Evolutionary conservation across 805 yeast genomes (phyloP).

Genomic region (Dipodascopsis uninucleata): DNA sequence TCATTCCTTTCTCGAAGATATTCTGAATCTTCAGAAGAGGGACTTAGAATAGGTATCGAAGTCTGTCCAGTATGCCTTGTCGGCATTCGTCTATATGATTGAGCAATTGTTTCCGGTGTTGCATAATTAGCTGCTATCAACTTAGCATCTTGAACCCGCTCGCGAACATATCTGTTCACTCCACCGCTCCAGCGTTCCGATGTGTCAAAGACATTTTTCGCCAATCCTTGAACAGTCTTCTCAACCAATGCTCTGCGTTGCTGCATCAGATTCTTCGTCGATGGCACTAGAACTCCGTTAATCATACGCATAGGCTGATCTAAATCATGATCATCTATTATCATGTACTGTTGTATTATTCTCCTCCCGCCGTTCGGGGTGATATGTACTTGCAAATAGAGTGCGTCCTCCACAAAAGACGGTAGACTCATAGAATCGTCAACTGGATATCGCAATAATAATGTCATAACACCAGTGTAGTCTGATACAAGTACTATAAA

Average conservation of each 20-base stretch:
- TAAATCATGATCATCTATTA: slow-evolving; percentile 6
- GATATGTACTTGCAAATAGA: slow-evolving; percentile 22
- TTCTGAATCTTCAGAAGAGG: slow-evolving; percentile 18
- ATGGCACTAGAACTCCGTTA: slow-evolving; percentile 16
- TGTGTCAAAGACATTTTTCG: slow-evolving; percentile 19
- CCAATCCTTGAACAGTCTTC: slow-evolving; percentile 18
- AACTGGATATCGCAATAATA: slow-evolving; percentile 24
- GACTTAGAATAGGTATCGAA: not conserved
- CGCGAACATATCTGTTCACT: slow-evolving; percentile 21
- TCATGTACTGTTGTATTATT: slow-evolving; percentile 17
- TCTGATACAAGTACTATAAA: slow-evolving; percentile 14
- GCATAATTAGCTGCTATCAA: slow-evolving; percentile 8
- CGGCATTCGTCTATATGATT: not conserved
- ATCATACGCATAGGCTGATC: slow-evolving; percentile 21
- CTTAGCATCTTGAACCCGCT: slow-evolving; percentile 20
- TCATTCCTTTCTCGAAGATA: slow-evolving; percentile 21
- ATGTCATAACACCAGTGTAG: slow-evolving; percentile 22
- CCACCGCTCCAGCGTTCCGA: slow-evolving; percentile 24
- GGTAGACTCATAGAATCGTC: slow-evolving; percentile 16
- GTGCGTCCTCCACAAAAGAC: slow-evolving; percentile 25
- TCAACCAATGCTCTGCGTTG: slow-evolving; percentile 16
- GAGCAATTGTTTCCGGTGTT: slow-evolving; percentile 1
- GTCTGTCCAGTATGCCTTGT: slow-evolving; percentile 1
- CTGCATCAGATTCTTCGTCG: slow-evolving; percentile 7
- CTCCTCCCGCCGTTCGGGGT: slow-evolving; percentile 20